Percentiles rank a stretch among this genome's conserved stretches.
These are phyloP conservation scores for Phalaenopsis hybrid DNA, from an alignment of 116 monocot genomes.

Conservation along the genomic window DNA sequence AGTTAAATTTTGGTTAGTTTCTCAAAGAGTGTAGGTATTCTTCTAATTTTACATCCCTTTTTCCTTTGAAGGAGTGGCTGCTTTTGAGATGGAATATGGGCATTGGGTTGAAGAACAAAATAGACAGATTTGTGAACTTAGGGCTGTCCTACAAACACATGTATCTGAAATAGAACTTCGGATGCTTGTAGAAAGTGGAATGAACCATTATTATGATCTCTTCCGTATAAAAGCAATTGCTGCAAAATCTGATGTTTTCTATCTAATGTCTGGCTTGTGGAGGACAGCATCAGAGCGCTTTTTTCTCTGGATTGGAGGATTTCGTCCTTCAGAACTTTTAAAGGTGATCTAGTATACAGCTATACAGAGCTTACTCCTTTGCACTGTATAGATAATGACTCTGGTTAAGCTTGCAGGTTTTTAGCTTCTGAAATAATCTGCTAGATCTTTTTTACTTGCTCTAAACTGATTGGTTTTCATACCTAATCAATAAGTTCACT, in stretches of 20 bases:
- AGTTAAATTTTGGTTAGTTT: background rate
- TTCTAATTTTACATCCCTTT: background rate
- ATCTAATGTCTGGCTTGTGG: constrained; percentile 94
- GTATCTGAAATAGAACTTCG: constrained; percentile 72
- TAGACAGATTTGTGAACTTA: constrained; percentile 46
- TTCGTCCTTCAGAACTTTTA: constrained; percentile 84
- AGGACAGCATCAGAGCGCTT: constrained; percentile 69
- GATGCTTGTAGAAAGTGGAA: constrained; percentile 70
- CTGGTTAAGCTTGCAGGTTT: too few species aligned
- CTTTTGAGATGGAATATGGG: constrained; percentile 83
- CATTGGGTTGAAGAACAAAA: constrained; percentile 91
- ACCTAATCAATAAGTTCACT: too few species aligned
- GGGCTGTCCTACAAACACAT: constrained; percentile 61
- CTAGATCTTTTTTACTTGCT: too few species aligned
- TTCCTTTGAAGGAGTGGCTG: constrained; percentile 42
- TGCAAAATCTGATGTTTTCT: constrained; percentile 84
- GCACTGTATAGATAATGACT: too few species aligned
- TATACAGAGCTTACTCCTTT: background rate
- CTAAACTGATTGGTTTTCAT: too few species aligned
- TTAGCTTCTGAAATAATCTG: too few species aligned
- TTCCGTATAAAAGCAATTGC: constrained; percentile 63
- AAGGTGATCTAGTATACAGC: constrained; percentile 37
- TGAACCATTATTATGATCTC: constrained; percentile 62
- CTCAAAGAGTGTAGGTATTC: background rate
- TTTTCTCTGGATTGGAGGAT: constrained; percentile 95